Base-by-base conservation (phyloP, 306 rosid genomes). In the Prunus kanzakura region DNA sequence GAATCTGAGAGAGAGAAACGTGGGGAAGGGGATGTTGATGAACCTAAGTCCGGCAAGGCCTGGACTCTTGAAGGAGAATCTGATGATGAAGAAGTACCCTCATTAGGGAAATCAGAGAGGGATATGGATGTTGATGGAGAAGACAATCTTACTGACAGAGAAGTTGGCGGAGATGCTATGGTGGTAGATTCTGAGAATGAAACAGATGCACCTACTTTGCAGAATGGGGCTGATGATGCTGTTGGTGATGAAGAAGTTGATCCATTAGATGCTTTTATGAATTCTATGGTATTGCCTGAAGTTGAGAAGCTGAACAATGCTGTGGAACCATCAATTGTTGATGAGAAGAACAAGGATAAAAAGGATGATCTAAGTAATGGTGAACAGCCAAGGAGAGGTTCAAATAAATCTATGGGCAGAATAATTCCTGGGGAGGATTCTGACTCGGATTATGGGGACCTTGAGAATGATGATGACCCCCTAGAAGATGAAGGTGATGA, bases 1-100 rank as follows among this genome's bases (percentile, higher is more conserved):
- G 98, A 88, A 76, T 89, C 78, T 15, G 96, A 93, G 73, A 84
- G 84, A 85, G 93, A 88, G 76, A 90, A 90, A 60, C 87, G 62
- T 15, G 96, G 89, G 49, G 96, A 88, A 79, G 90, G 49, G 23
- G 79, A 72, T 79, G 84, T 73, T 49, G 86, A 81, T 54, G 96
- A 87, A 86, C 92, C 83, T 11, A 87, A 82, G 84, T 89, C 84
- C 51, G 91, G 96, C 56, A 91, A 91, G 87, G 50, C 96, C 20
- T 91, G 96, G 98, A 93, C 97, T 29, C 96, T 93, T 80, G 97
- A 91, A 62, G 98, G 97, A 77, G 98, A 93, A 71, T 93, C 96
- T 69, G 98, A 93, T 78, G 96, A 93, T 23, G 98, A 93, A 88
- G 97, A 93, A 61, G 88, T 84, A 51, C 76, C 82, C 1, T 74